These are phyloP conservation scores for Kwoniella europaea DNA, from an alignment of 768 basidiomycete genomes.

Conservation along the genomic window DNA sequence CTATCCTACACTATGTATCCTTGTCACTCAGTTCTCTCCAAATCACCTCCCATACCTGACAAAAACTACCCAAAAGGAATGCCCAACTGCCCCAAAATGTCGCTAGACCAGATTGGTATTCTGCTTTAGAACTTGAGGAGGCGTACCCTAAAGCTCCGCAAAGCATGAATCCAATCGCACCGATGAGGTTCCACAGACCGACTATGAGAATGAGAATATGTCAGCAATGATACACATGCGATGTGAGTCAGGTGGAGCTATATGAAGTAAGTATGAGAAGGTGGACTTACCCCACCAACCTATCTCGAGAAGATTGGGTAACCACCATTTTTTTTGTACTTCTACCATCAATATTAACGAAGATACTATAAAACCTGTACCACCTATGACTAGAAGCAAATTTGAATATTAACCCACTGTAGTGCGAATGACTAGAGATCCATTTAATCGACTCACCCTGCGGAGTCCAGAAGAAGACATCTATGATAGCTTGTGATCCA, in stretches of 20 bases:
- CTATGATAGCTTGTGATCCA: slow-evolving; percentile 55
- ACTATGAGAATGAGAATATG: slow-evolving; percentile 47
- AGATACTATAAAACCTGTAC: slow-evolving; percentile 64
- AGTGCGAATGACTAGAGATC: background rate
- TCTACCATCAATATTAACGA: slow-evolving; percentile 64
- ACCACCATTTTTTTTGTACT: slow-evolving; percentile 66
- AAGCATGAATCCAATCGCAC: slow-evolving; percentile 66
- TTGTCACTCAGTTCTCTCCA: slow-evolving; percentile 32
- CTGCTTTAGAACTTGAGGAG: slow-evolving; percentile 55
- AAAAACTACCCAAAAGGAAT: slow-evolving; percentile 67
- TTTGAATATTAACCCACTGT: background rate
- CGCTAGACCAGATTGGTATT: slow-evolving; percentile 65
- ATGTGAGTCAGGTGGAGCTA: too few relatives aligned
- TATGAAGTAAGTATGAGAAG: too few relatives aligned
- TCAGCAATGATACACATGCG: background rate
- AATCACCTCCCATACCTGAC: slow-evolving; percentile 64
- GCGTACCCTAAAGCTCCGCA: slow-evolving; percentile 67
- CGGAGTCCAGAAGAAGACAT: slow-evolving; percentile 68
- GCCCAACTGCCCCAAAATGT: slow-evolving; percentile 68
- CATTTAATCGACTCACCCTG: slow-evolving; percentile 56
- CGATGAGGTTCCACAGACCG: slow-evolving; percentile 67
- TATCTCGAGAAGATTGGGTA: slow-evolving; percentile 60
- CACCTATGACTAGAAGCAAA: slow-evolving; percentile 64
- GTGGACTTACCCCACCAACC: slow-evolving; percentile 65
- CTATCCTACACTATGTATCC: background rate